Percentiles rank a stretch among this genome's conserved stretches.
Evolutionary conservation across 495 filamentous ascomycete genomes (phyloP).

Genomic region (Podospora pseudopauciseta): DNA sequence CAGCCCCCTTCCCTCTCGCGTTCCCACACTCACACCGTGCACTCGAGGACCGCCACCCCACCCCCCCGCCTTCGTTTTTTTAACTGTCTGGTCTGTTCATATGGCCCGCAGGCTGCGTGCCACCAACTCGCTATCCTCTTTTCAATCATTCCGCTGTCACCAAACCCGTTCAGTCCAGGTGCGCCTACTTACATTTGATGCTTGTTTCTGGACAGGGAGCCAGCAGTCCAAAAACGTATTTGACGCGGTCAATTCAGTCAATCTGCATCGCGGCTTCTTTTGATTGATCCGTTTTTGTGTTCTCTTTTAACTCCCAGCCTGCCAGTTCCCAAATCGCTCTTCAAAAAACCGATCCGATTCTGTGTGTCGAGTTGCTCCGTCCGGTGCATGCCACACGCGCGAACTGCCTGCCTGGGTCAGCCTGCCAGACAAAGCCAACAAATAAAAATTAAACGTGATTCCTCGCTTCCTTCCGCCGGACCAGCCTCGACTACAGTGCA

Average conservation of each 20-base stretch:
- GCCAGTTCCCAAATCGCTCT: background rate
- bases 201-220: conserved; percentile 46
- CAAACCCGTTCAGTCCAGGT: conserved; percentile 53
- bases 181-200: conserved; percentile 33
- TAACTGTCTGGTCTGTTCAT: conserved; percentile 43
- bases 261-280: conserved; percentile 18
- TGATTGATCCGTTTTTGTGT: conserved; percentile 16
- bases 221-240: conserved; percentile 39
- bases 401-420: conserved; percentile 28
- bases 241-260: conserved; percentile 33
- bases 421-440: conserved; percentile 36
- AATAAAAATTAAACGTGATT: conserved; percentile 42
- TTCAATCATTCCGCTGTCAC: conserved; percentile 57
- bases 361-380: background rate
- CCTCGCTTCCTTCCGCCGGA: conserved; percentile 48
- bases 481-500: conserved; percentile 52
- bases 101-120: conserved; percentile 46
- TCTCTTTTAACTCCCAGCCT: background rate
- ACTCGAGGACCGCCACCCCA: conserved; percentile 35
- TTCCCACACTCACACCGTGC: conserved; percentile 28
- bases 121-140: conserved; percentile 58
- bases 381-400: conserved; percentile 34
- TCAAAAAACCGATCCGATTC: background rate
- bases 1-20: conserved; percentile 12
- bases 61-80: conserved; percentile 45